These are phyloP conservation scores for Candida oleophila DNA, from an alignment of 805 yeast genomes.

Conservation along the genomic window DNA sequence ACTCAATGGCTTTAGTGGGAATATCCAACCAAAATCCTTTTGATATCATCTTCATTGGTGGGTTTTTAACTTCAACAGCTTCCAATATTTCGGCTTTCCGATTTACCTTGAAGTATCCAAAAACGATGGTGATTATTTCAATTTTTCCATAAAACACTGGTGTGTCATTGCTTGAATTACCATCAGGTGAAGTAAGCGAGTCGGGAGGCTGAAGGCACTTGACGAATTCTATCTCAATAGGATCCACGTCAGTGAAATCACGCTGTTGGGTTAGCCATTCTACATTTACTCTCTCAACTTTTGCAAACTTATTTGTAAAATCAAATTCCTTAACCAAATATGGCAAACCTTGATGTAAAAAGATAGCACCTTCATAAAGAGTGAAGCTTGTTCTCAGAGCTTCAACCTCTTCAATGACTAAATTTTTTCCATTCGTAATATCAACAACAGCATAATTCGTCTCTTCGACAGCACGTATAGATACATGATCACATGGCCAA, in stretches of 20 bases:
- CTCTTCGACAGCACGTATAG: slow-evolving; percentile 81
- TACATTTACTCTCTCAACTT: slow-evolving; percentile 83
- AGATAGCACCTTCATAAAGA: slow-evolving; percentile 87
- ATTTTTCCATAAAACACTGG: slow-evolving; percentile 80
- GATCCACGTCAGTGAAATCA: slow-evolving; percentile 92
- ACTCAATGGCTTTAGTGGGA: slow-evolving; percentile 60
- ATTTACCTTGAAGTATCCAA: slow-evolving; percentile 90
- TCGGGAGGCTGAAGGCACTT: slow-evolving; percentile 51
- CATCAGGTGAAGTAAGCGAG: slow-evolving; percentile 10
- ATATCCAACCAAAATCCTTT: slow-evolving; percentile 94
- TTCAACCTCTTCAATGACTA: slow-evolving; percentile 85
- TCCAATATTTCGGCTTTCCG: slow-evolving; percentile 78
- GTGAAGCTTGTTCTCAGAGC: slow-evolving; percentile 88
- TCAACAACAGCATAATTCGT: slow-evolving; percentile 87
- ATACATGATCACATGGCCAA: slow-evolving; percentile 75
- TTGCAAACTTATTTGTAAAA: slow-evolving; percentile 74
- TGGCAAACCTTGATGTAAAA: slow-evolving; percentile 90
- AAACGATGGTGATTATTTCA: slow-evolving; percentile 70
- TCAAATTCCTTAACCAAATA: slow-evolving; percentile 84
- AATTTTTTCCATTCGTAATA: slow-evolving; percentile 70
- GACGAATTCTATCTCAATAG: slow-evolving; percentile 64
- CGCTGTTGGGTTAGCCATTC: slow-evolving; percentile 93
- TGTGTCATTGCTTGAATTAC: slow-evolving; percentile 27
- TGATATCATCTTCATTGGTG: slow-evolving; percentile 67
- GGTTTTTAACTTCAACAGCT: slow-evolving; percentile 88